phyloP scores from a whole-genome alignment of 345 rosid species.

The Dovyalis caffra region DNA sequence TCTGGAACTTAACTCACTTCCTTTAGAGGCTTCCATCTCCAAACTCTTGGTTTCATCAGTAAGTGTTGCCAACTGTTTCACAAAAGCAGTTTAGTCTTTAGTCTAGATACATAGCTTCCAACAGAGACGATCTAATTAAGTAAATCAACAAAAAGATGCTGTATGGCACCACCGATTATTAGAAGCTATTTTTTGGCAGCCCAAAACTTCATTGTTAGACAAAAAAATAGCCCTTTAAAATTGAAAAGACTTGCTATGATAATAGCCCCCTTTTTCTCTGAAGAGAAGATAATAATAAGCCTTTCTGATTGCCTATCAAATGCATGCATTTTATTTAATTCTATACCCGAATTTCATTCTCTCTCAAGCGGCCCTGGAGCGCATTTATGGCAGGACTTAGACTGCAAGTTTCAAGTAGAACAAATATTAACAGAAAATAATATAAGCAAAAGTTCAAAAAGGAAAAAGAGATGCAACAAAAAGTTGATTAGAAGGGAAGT shows the following conservation, averaged over 20 bases:
- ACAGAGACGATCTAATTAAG: too few species aligned
- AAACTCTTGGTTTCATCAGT: conserved; percentile 57
- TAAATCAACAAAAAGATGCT: neutral
- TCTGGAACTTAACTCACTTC: conserved; percentile 37
- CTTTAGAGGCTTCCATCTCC: conserved; percentile 52
- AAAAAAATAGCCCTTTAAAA: neutral
- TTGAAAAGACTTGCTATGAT: neutral
- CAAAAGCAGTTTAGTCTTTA: neutral
- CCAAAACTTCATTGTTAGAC: neutral
- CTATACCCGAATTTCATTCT: conserved; percentile 84
- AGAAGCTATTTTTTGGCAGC: neutral
- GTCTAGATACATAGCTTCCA: neutral
- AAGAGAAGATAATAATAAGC: neutral
- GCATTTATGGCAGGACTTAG: conserved; percentile 87
- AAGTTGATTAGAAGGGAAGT: neutral
- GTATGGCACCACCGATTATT: neutral
- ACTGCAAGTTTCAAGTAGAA: conserved; percentile 36
- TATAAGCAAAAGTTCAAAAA: conserved; percentile 12
- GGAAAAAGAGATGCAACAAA: conserved; percentile 12
- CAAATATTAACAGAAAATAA: neutral
- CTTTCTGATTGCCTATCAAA: conserved; percentile 3
- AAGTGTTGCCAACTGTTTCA: conserved; percentile 59
- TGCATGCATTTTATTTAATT: neutral
- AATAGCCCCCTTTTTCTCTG: neutral
- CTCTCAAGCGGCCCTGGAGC: conserved; percentile 82